A percentile compares a stretch with the other conserved stretches of the same genome.
Evolutionary conservation across 2,329 filamentous ascomycete species (phyloP).

Genomic region (Ophiobolus disseminans): DNA sequence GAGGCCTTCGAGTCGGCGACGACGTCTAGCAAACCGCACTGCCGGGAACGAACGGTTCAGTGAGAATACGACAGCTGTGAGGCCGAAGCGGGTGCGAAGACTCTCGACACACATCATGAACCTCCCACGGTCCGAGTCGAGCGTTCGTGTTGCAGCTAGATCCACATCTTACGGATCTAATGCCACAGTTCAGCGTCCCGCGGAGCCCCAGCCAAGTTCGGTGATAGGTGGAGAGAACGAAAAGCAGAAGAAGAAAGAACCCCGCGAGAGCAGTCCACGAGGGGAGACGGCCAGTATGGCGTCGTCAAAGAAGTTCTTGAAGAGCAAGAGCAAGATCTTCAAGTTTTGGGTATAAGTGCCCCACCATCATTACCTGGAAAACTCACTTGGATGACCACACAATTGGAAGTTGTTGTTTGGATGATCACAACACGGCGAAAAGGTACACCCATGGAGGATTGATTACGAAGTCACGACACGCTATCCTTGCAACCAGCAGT

Average conservation of each 20-base stretch:
- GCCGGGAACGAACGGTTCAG: slow-evolving; percentile 27
- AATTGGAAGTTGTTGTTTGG: slow-evolving; percentile 6
- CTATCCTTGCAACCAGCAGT: slow-evolving; percentile 24
- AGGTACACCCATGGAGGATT: slow-evolving; percentile 5
- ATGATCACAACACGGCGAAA: slow-evolving; percentile 6
- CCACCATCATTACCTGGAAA: not conserved
- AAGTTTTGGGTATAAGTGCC: slow-evolving; percentile 44
- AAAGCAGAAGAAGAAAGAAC: slow-evolving; percentile 23
- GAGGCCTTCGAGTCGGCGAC: slow-evolving; percentile 32
- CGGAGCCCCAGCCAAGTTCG: slow-evolving; percentile 16
- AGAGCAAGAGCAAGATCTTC: slow-evolving; percentile 46
- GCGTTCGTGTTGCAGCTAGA: slow-evolving; percentile 21
- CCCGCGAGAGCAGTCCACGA: slow-evolving; percentile 13
- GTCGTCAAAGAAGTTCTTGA: slow-evolving; percentile 39
- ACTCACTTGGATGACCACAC: not conserved
- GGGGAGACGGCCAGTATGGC: slow-evolving; percentile 9
- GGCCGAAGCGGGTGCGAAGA: slow-evolving; percentile 37
- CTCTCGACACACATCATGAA: slow-evolving; percentile 42
- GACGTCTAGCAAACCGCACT: slow-evolving; percentile 37
- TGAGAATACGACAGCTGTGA: slow-evolving; percentile 25
- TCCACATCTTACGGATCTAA: slow-evolving; percentile 29
- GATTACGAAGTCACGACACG: slow-evolving; percentile 25
- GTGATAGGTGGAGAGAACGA: slow-evolving; percentile 20
- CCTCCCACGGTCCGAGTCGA: slow-evolving; percentile 36
- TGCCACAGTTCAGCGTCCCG: slow-evolving; percentile 21